Evolutionary conservation across 495 filamentous ascomycete genomes (phyloP).

Genomic region (Xylaria nigripes): DNA sequence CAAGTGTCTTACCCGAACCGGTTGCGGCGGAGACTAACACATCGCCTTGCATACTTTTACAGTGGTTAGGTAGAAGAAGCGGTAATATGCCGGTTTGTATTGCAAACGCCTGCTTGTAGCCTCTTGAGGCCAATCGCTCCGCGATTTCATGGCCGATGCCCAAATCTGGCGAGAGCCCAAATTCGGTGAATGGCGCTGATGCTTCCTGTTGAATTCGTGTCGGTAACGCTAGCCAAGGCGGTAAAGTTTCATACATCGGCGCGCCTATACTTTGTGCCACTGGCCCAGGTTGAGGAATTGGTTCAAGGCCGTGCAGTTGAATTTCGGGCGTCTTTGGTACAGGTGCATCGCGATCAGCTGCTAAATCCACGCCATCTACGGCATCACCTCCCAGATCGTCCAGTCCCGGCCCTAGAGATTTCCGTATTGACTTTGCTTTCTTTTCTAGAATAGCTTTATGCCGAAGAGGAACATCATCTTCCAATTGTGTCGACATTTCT

Average conservation of each 20-base stretch:
- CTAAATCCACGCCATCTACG: slow-evolving; percentile 14
- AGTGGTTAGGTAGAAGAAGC: slow-evolving; percentile 54
- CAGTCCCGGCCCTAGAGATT: slow-evolving; percentile 20
- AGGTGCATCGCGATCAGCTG: slow-evolving; percentile 22
- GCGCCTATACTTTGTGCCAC: slow-evolving; percentile 44
- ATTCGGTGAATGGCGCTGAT: slow-evolving; percentile 50
- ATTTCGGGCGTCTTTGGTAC: slow-evolving; percentile 27
- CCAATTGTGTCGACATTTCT: slow-evolving; percentile 6
- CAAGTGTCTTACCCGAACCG: slow-evolving; percentile 87
- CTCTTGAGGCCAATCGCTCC: slow-evolving; percentile 52
- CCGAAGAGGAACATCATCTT: slow-evolving; percentile 24
- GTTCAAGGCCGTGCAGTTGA: slow-evolving; percentile 59
- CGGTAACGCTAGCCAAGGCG: slow-evolving; percentile 69
- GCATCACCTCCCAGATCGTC: slow-evolving; percentile 24
- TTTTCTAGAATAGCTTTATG: slow-evolving; percentile 42
- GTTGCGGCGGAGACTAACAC: slow-evolving; percentile 83
- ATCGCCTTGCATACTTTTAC: slow-evolving; percentile 55
- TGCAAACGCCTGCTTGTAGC: slow-evolving; percentile 69
- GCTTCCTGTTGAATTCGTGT: slow-evolving; percentile 52
- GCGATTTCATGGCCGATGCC: slow-evolving; percentile 34
- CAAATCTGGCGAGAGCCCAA: slow-evolving; percentile 50
- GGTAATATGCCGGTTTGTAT: slow-evolving; percentile 78
- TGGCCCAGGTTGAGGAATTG: slow-evolving; percentile 66
- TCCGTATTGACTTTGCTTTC: slow-evolving; percentile 38
- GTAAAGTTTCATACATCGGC: slow-evolving; percentile 48